Conservation (phyloP, 169 alveolate species). For the Plasmodium chabaudi region DNA sequence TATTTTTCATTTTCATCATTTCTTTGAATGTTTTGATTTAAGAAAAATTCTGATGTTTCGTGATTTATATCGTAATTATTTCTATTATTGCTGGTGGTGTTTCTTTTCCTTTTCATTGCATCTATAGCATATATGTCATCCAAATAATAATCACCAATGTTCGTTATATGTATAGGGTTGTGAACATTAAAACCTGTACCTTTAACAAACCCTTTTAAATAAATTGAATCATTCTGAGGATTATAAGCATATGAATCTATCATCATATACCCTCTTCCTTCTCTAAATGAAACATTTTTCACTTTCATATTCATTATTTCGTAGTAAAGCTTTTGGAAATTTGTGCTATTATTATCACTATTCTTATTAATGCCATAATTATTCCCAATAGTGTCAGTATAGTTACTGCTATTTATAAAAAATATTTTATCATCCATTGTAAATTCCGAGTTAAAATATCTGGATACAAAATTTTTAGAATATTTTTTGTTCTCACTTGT, state of each 20-base stretch:
- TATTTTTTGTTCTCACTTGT: constrained; percentile 46
- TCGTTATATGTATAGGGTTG: constrained; percentile 84
- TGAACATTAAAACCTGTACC: constrained; percentile 83
- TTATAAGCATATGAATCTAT: constrained; percentile 78
- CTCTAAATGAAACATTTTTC: constrained; percentile 78
- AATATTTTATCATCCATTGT: constrained; percentile 80
- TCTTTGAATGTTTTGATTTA: constrained; percentile 72
- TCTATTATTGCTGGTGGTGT: constrained; percentile 26
- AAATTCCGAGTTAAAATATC: constrained; percentile 85
- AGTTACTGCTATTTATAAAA: constrained; percentile 51
- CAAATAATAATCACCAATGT: constrained; percentile 81
- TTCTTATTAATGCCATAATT: constrained; percentile 22
- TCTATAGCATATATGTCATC: constrained; percentile 77
- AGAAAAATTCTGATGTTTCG: background rate
- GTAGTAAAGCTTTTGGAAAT: constrained; percentile 56
- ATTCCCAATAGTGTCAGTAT: constrained; percentile 17
- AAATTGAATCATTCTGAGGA: constrained; percentile 51
- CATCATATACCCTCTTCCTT: constrained; percentile 85
- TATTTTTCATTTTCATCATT: constrained; percentile 60
- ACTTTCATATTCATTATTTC: constrained; percentile 78
- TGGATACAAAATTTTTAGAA: constrained; percentile 72
- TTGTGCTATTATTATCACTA: constrained; percentile 24
- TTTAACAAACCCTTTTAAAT: constrained; percentile 82
- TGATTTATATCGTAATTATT: background rate
- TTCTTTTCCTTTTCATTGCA: constrained; percentile 72